These are phyloP conservation scores for Candida sanyiensis DNA, from an alignment of 805 yeast species.

Conservation along the genomic window DNA sequence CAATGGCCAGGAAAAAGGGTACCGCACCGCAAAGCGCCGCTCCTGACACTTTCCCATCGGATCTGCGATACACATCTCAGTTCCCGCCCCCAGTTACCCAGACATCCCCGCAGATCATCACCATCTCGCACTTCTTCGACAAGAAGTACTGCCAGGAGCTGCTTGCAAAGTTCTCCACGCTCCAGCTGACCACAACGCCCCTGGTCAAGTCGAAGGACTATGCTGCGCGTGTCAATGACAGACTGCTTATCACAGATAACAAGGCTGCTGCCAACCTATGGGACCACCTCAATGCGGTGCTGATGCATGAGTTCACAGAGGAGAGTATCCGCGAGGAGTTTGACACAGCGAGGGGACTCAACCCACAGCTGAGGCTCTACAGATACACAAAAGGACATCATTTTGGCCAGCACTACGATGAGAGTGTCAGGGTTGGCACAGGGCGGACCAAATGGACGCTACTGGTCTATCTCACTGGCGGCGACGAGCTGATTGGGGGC, in stretches of 20 bases:
- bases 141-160: constrained; percentile 10
- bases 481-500: constrained; percentile 51
- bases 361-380: constrained; percentile 51
- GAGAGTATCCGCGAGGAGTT: constrained; percentile 31
- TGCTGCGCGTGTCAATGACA: constrained; percentile 54
- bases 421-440: constrained; percentile 36
- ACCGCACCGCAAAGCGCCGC: too few relatives aligned
- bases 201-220: constrained; percentile 42
- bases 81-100: constrained; percentile 4
- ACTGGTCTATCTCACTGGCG: constrained; percentile 52
- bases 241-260: constrained; percentile 37
- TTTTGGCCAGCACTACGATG: constrained; percentile 59
- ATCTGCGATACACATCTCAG: constrained; percentile 6
- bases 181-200: constrained; percentile 41
- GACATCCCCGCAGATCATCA: constrained; percentile 16
- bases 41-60: constrained; percentile 6
- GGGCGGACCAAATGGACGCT: constrained; percentile 56
- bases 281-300: constrained; percentile 33
- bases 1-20: too few relatives aligned
- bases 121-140: constrained; percentile 18
- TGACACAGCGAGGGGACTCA: constrained; percentile 39
- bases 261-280: constrained; percentile 36
- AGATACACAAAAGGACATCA: constrained; percentile 51
- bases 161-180: constrained; percentile 3
- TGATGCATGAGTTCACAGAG: constrained; percentile 28